A percentile compares a stretch with the other conserved stretches of the same genome.
Evolutionary conservation across 1,139 yeast species (phyloP).

Genomic region (Taphrina wiesneri): DNA sequence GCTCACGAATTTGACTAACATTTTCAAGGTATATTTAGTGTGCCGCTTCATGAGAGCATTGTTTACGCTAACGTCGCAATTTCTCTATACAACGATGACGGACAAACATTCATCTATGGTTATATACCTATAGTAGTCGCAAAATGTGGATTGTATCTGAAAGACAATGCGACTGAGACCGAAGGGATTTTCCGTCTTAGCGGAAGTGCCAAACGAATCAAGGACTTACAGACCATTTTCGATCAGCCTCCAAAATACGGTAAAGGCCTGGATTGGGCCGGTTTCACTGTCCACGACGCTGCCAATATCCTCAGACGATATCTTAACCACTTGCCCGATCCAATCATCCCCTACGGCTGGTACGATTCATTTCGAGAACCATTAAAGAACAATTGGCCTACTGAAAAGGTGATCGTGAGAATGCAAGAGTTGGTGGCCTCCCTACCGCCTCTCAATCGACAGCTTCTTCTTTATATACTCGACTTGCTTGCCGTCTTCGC

Average conservation of each 20-base stretch:
- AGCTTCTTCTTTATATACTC: constrained; percentile 79
- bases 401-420: constrained; percentile 45
- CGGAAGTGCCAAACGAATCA: constrained; percentile 85
- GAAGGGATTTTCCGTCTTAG: constrained; percentile 94
- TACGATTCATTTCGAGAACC: constrained; percentile 84
- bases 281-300: constrained; percentile 96
- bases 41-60: constrained; percentile 68
- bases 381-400: constrained; percentile 35
- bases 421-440: constrained; percentile 67
- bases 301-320: constrained; percentile 85
- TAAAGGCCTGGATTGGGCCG: constrained; percentile 82
- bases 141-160: constrained; percentile 83
- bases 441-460: constrained; percentile 71
- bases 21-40: constrained; percentile 67
- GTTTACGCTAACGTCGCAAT: constrained; percentile 74
- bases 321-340: constrained; percentile 86
- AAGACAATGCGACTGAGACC: constrained; percentile 63
- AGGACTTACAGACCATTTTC: constrained; percentile 78
- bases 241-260: constrained; percentile 90
- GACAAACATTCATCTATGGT: constrained; percentile 69
- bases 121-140: constrained; percentile 89
- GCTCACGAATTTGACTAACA: not conserved
- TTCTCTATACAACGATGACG: constrained; percentile 54
- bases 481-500: constrained; percentile 87
- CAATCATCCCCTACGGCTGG: constrained; percentile 74